Percentiles rank a stretch among this genome's conserved stretches.
Conservation (phyloP, 2,329 filamentous ascomycete species). For the Teratosphaeriaceae sp. region DNA sequence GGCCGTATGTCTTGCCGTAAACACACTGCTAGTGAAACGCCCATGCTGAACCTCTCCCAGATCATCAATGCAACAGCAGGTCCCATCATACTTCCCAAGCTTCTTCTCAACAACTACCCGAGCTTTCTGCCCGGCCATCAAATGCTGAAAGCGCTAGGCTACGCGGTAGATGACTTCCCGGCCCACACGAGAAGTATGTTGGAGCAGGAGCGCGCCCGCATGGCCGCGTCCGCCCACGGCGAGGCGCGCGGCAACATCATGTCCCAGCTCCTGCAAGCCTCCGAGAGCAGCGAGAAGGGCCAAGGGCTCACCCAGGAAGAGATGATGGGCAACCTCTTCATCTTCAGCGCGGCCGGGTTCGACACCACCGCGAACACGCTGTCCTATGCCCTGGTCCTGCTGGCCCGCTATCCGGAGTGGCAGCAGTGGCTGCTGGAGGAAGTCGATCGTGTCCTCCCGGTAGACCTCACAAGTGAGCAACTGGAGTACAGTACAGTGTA, state of each 20-base stretch:
- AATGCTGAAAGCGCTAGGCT: conserved; percentile 12
- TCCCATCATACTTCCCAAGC: conserved; percentile 21
- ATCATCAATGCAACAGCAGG: conserved; percentile 18
- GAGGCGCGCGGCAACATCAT: conserved; percentile 22
- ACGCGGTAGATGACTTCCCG: conserved; percentile 22
- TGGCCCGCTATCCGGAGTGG: conserved; percentile 42
- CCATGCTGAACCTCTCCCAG: no score
- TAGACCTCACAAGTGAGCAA: conserved; percentile 16
- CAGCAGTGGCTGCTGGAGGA: conserved; percentile 50
- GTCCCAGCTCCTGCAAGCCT: conserved; percentile 22
- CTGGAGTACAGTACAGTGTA: conserved; percentile 40
- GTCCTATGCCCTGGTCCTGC: conserved; percentile 42
- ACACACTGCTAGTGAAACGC: no score
- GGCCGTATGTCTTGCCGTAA: no score
- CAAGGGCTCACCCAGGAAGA: conserved; percentile 32
- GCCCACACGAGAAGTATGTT: conserved; percentile 18
- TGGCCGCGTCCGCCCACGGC: conserved; percentile 5
- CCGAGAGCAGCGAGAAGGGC: conserved; percentile 10
- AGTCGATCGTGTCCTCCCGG: conserved; percentile 32
- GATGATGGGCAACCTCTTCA: conserved; percentile 40
- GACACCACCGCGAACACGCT: conserved; percentile 47
- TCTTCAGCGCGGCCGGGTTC: conserved; percentile 43
- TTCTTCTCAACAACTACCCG: conserved; percentile 20
- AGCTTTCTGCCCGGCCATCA: conserved; percentile 16
- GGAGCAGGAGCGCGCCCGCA: conserved; percentile 17